Conservation (phyloP, 2,329 filamentous ascomycete genomes). For the Fusarium nurragi region DNA sequence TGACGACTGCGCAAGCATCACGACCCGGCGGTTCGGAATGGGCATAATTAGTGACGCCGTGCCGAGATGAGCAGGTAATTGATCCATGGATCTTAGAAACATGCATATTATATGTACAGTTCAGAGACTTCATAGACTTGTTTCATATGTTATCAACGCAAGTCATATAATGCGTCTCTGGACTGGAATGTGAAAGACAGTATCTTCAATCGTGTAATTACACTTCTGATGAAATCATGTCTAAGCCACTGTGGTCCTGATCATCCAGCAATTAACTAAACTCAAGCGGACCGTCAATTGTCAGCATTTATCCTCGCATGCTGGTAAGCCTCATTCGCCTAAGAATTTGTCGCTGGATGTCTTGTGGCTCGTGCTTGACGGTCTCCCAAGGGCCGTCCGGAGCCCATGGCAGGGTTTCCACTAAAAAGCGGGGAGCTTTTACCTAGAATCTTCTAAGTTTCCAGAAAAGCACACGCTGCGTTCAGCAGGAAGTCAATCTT, state of each 20-base stretch:
- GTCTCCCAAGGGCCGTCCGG: conserved; percentile 8
- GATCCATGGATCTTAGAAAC: conserved; percentile 17
- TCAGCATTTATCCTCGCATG: conserved; percentile 8
- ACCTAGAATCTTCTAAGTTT: conserved; percentile 24
- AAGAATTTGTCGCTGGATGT: conserved; percentile 19
- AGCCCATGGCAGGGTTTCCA: conserved; percentile 20
- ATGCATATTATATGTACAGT: conserved; percentile 19
- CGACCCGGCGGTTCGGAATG: conserved; percentile 29
- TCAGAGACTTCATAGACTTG: background rate
- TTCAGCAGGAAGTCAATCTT: background rate
- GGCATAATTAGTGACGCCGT: conserved; percentile 19
- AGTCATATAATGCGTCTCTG: conserved; percentile 3
- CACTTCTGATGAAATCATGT: conserved; percentile 2
- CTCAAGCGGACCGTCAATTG: background rate
- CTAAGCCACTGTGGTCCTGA: conserved; percentile 24
- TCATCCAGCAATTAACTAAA: conserved; percentile 11
- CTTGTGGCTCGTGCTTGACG: conserved; percentile 23
- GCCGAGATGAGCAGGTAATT: conserved; percentile 36
- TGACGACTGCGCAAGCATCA: conserved; percentile 26
- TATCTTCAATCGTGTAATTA: conserved; percentile 1
- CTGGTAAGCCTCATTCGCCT: conserved; percentile 24
- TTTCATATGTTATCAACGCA: conserved; percentile 18
- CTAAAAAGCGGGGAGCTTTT: conserved; percentile 25
- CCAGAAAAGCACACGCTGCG: conserved; percentile 24
- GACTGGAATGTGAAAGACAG: conserved; percentile 19